Percentiles rank a stretch among this genome's conserved stretches.
phyloP scores from a whole-genome alignment of 495 filamentous ascomycete genomes.

The Hypoxylon fuscum region DNA sequence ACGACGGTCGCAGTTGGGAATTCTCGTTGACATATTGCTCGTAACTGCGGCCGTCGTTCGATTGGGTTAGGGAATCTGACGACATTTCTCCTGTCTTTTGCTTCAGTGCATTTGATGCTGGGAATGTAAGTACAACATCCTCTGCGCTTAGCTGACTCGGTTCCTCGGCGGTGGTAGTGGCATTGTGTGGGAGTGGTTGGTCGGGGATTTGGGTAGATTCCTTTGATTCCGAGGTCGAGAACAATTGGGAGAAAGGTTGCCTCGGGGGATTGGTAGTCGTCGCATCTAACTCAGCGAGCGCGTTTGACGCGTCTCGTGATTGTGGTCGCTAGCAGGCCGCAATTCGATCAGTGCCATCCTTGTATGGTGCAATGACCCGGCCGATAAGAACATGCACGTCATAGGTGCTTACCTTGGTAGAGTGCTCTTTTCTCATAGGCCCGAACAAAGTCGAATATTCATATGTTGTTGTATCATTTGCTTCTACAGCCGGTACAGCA shows the following conservation, averaged over 20 bases:
- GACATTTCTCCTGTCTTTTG: constrained; percentile 33
- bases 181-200: constrained; percentile 18
- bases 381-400: constrained; percentile 21
- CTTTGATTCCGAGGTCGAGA: neutral
- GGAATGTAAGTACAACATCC: constrained; percentile 16
- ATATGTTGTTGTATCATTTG: constrained; percentile 12
- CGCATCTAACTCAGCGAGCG: constrained; percentile 12
- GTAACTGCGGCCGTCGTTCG: constrained; percentile 56
- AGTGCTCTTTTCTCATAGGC: neutral
- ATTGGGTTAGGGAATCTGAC: constrained; percentile 54
- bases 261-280: too few species aligned
- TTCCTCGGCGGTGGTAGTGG: constrained; percentile 3
- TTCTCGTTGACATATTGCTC: constrained; percentile 43
- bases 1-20: constrained; percentile 29
- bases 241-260: neutral
- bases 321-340: constrained; percentile 27
- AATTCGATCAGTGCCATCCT: constrained; percentile 46
- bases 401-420: constrained; percentile 14
- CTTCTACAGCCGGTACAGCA: neutral
- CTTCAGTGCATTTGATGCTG: constrained; percentile 5
- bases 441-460: too few species aligned
- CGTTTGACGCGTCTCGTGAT: constrained; percentile 38
- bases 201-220: neutral
- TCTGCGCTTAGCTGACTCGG: constrained; percentile 17
- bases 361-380: constrained; percentile 16